Percentiles rank a stretch among this genome's conserved stretches.
These are phyloP conservation scores for Aspergillus haitiensis DNA, from an alignment of 495 filamentous ascomycete genomes.

Conservation along the genomic window DNA sequence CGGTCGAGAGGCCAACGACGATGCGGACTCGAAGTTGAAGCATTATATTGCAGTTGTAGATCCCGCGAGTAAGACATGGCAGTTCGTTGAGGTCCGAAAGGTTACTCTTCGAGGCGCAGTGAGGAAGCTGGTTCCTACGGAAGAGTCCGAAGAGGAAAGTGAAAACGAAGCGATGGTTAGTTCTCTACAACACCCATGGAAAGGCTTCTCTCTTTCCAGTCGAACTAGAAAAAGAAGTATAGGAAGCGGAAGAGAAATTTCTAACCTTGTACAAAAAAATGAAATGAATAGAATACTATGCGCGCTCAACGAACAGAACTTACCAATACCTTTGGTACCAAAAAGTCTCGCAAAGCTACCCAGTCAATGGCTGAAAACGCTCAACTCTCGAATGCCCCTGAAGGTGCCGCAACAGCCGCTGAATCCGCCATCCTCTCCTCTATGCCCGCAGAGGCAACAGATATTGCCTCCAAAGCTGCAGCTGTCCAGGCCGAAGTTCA, in stretches of 20 bases:
- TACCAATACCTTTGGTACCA: conserved; percentile 88
- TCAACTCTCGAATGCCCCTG: conserved; percentile 54
- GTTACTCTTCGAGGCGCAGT: conserved; percentile 67
- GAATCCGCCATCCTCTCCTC: conserved; percentile 62
- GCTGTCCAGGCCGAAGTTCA: conserved; percentile 66
- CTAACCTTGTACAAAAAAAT: neutral
- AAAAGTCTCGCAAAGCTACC: conserved; percentile 86
- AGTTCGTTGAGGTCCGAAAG: conserved; percentile 74
- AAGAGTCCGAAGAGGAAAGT: conserved; percentile 41
- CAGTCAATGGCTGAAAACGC: conserved; percentile 76
- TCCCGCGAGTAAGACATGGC: conserved; percentile 65
- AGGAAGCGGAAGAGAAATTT: conserved; percentile 1
- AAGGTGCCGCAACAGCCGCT: conserved; percentile 52
- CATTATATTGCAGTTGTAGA: conserved; percentile 90
- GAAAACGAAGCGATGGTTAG: conserved; percentile 45
- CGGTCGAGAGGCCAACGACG: conserved; percentile 68
- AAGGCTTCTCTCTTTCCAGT: neutral
- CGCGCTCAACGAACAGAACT: conserved; percentile 66
- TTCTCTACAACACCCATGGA: neutral
- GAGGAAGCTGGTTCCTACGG: conserved; percentile 50
- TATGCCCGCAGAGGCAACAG: conserved; percentile 57
- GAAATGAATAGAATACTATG: conserved; percentile 47
- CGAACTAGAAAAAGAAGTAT: neutral
- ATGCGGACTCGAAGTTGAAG: conserved; percentile 65
- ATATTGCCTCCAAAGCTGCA: conserved; percentile 60